These are phyloP conservation scores for Pogostemon cablin DNA, from an alignment of 257 asterid genomes.

Conservation along the genomic window DNA sequence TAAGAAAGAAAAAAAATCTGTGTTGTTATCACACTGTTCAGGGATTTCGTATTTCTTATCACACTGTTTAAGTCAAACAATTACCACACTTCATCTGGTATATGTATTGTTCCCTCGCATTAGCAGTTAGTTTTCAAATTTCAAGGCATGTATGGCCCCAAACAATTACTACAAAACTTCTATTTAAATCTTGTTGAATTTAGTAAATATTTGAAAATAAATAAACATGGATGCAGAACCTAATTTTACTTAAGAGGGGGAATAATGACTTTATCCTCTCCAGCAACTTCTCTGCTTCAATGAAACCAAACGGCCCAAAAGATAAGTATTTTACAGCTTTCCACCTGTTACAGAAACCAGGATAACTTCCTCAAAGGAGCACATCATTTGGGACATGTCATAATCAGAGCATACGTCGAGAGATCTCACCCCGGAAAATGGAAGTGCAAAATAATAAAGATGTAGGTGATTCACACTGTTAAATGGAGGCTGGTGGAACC, in stretches of 20 bases:
- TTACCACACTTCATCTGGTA: too few relatives aligned
- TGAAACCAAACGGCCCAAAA: constrained; percentile 79
- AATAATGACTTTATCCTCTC: constrained; percentile 64
- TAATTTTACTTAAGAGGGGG: constrained; percentile 29
- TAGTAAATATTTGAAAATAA: too few relatives aligned
- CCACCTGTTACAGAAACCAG: constrained; percentile 61
- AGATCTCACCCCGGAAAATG: constrained; percentile 69
- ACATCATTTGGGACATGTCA: background rate
- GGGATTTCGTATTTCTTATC: too few relatives aligned
- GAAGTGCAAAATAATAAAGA: constrained; percentile 94
- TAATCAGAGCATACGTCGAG: background rate
- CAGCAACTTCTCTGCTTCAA: constrained; percentile 76
- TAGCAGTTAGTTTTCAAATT: too few relatives aligned
- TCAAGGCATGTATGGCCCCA: too few relatives aligned
- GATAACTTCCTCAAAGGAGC: background rate
- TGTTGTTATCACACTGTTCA: too few relatives aligned
- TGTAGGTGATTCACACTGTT: constrained; percentile 91
- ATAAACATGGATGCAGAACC: too few relatives aligned
- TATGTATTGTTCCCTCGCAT: too few relatives aligned
- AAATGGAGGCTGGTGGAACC: constrained; percentile 97
- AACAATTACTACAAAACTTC: too few relatives aligned
- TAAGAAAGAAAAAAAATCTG: too few relatives aligned
- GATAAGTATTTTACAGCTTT: constrained; percentile 69
- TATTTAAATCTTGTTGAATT: too few relatives aligned
- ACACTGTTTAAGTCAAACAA: too few relatives aligned